phyloP scores from a whole-genome alignment of 805 yeast genomes.

The Lachancea meyersii region DNA sequence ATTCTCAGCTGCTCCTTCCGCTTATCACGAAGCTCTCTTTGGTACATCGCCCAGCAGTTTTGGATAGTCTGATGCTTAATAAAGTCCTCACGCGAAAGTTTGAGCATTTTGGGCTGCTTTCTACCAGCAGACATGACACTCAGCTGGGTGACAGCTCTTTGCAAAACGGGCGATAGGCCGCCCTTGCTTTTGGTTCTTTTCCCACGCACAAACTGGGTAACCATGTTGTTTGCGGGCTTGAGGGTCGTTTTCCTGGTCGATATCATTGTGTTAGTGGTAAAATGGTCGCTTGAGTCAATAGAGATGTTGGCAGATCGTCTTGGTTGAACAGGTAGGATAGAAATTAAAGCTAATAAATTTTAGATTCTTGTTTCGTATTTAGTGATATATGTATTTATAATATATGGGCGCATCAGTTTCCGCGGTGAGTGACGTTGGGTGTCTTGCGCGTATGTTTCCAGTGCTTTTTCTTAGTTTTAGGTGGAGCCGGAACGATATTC shows the following conservation, averaged over 20 bases:
- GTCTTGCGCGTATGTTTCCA: too few relatives aligned
- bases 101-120: slow-evolving; percentile 79
- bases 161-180: slow-evolving; percentile 40
- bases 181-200: slow-evolving; percentile 43
- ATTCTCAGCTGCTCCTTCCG: slow-evolving; percentile 39
- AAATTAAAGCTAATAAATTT: not conserved
- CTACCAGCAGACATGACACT: slow-evolving; percentile 81
- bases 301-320: too few relatives aligned
- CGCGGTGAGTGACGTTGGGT: too few relatives aligned
- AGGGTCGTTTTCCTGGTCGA: not conserved
- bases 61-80: slow-evolving; percentile 77
- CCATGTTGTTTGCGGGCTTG: slow-evolving; percentile 9
- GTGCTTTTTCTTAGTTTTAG: too few relatives aligned
- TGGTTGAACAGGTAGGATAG: not conserved
- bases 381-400: too few relatives aligned
- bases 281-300: too few relatives aligned
- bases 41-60: slow-evolving; percentile 71
- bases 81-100: slow-evolving; percentile 64
- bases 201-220: slow-evolving; percentile 36
- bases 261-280: not conserved
- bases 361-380: not conserved
- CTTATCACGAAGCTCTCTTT: slow-evolving; percentile 44
- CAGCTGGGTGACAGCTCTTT: slow-evolving; percentile 47
- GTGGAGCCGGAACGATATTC: too few relatives aligned
- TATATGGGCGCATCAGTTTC: too few relatives aligned